These are phyloP conservation scores for Mucor mucedo DNA, from an alignment of 371 early-diverging fungal species.

Conservation along the genomic window DNA sequence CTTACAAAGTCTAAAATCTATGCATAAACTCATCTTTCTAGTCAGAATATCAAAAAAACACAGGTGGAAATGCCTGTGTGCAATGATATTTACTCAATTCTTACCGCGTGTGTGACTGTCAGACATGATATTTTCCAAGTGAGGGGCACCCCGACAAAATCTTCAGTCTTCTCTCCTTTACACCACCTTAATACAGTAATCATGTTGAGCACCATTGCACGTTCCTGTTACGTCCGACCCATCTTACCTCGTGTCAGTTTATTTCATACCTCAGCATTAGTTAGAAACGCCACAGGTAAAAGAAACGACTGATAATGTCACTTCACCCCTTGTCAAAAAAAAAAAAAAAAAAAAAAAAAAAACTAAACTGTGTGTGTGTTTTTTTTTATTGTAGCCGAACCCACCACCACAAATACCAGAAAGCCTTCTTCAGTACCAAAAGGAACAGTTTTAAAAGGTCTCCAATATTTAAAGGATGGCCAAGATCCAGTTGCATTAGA, in stretches of 20 bases:
- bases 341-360: not conserved
- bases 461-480: conserved; percentile 82
- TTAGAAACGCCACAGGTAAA: conserved; percentile 27
- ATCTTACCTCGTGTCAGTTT: conserved; percentile 20
- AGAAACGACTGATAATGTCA: not conserved
- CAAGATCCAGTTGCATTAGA: conserved; percentile 87
- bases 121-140: not conserved
- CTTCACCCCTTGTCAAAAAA: conserved; percentile 14
- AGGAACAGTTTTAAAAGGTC: conserved; percentile 84
- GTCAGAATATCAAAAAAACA: too few relatives aligned
- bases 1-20: too few relatives aligned
- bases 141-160: conserved; percentile 2
- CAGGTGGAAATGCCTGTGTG: too few relatives aligned
- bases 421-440: conserved; percentile 59
- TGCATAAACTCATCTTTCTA: too few relatives aligned
- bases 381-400: not conserved
- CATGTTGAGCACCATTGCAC: conserved; percentile 23
- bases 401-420: conserved; percentile 9
- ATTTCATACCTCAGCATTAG: conserved; percentile 16
- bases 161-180: not conserved
- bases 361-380: not conserved
- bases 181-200: not conserved
- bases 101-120: not conserved
- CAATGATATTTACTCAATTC: too few relatives aligned
- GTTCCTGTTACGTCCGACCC: conserved; percentile 15